Conservation (phyloP, 2,329 filamentous ascomycete genomes). For the Trichophaea hybrida region DNA sequence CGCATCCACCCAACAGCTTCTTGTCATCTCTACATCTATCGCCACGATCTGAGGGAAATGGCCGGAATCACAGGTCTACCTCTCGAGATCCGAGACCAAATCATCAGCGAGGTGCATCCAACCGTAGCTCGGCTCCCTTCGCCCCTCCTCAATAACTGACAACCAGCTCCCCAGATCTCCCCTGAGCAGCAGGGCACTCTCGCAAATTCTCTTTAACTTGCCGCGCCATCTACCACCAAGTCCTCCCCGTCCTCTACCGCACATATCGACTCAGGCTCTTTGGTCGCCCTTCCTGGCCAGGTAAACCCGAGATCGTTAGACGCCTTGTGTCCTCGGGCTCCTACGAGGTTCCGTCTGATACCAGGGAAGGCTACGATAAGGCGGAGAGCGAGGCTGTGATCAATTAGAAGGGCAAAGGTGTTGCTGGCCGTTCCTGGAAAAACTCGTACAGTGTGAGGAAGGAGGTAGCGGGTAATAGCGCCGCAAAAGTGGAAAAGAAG, state of each 20-base stretch:
- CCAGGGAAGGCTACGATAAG: too few species aligned
- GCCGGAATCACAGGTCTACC: background rate
- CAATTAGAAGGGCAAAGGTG: background rate
- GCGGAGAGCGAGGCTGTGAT: background rate
- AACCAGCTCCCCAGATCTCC: background rate
- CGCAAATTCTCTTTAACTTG: background rate
- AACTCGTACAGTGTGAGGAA: too few species aligned
- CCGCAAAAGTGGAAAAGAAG: background rate
- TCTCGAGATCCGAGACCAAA: constrained; percentile 2
- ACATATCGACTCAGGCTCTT: background rate
- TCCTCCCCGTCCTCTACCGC: background rate
- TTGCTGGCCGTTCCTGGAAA: background rate
- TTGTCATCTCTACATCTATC: too few species aligned
- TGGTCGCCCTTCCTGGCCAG: background rate
- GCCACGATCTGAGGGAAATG: background rate
- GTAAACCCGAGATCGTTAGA: background rate
- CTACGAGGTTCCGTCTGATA: background rate
- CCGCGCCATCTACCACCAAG: background rate
- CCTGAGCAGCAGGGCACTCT: background rate
- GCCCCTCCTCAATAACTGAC: background rate
- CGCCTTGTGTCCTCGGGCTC: background rate
- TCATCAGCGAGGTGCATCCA: background rate
- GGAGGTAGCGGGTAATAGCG: too few species aligned
- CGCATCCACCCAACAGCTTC: background rate
- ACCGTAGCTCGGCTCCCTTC: too few species aligned